phyloP scores from a whole-genome alignment of 2,329 filamentous ascomycete genomes.

The Aspergillus glaucus region DNA sequence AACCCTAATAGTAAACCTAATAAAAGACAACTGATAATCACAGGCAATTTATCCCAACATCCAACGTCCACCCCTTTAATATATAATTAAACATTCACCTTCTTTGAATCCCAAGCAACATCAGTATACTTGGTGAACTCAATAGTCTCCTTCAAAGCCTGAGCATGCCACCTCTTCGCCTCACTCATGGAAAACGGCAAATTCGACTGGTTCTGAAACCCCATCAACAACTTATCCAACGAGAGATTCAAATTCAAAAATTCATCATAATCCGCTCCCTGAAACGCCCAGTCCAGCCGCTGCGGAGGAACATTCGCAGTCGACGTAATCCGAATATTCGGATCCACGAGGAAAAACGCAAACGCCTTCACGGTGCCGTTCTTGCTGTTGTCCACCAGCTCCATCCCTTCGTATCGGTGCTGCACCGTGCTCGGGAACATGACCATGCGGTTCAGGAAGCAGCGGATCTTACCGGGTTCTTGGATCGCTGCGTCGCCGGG shows the following conservation, averaged over 20 bases:
- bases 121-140: conserved; percentile 24
- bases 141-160: conserved; percentile 14
- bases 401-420: conserved; percentile 46
- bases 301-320: conserved; percentile 51
- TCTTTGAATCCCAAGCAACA: conserved; percentile 24
- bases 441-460: conserved; percentile 14
- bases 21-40: neutral
- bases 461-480: conserved; percentile 15
- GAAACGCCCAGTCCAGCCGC: conserved; percentile 39
- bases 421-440: conserved; percentile 39
- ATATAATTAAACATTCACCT: conserved; percentile 14
- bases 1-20: no score
- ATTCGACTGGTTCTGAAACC: conserved; percentile 15
- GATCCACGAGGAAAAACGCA: conserved; percentile 56
- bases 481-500: conserved; percentile 21
- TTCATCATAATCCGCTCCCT: conserved; percentile 23
- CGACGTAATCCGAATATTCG: conserved; percentile 47
- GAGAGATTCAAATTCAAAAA: conserved; percentile 5
- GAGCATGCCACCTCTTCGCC: conserved; percentile 30
- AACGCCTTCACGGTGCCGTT: conserved; percentile 51
- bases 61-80: neutral
- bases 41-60: neutral
- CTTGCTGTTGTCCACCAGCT: conserved; percentile 44
- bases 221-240: conserved; percentile 14
- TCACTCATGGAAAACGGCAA: conserved; percentile 33